These are phyloP conservation scores for Blastobotrys aristatus DNA, from an alignment of 1,139 yeast species.

Conservation along the genomic window DNA sequence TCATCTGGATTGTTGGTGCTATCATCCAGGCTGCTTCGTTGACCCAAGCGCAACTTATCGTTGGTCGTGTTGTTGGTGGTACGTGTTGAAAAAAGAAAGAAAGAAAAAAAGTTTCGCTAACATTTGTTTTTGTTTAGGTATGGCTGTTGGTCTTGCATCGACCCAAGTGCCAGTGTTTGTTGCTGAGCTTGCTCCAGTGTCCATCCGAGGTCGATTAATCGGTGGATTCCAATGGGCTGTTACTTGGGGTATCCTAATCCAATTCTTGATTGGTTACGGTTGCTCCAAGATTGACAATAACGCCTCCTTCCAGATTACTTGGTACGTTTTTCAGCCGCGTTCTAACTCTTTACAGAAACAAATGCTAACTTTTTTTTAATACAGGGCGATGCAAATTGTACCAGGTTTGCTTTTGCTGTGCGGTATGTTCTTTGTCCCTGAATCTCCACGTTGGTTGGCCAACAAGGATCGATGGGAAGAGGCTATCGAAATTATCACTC, in stretches of 20 bases:
- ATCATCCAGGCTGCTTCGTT: conserved; percentile 73
- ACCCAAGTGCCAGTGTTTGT: conserved; percentile 70
- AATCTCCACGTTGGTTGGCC: conserved; percentile 73
- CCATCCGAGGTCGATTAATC: conserved; percentile 62
- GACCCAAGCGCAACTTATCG: conserved; percentile 64
- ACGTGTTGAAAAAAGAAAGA: no score
- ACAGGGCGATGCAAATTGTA: conserved; percentile 56
- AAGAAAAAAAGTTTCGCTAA: no score
- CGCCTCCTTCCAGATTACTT: conserved; percentile 60
- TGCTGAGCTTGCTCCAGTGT: conserved; percentile 63
- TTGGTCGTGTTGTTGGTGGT: conserved; percentile 66
- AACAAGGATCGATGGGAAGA: conserved; percentile 62
- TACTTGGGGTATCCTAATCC: conserved; percentile 59
- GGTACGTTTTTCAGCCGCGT: no score
- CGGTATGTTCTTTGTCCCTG: conserved; percentile 54
- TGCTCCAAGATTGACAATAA: conserved; percentile 47
- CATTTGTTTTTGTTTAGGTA: no score
- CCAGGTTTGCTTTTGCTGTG: conserved; percentile 52
- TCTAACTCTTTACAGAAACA: conserved; percentile 48
- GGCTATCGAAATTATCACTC: conserved; percentile 49
- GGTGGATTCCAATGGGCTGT: conserved; percentile 64
- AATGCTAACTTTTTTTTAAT: conserved; percentile 41
- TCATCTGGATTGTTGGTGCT: conserved; percentile 76
- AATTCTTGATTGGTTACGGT: conserved; percentile 60
- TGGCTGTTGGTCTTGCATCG: conserved; percentile 68